A percentile compares a stretch with the other conserved stretches of the same genome.
phyloP scores from a whole-genome alignment of 108 stramenopile species.

The Phaeodactylum tricornutum region DNA sequence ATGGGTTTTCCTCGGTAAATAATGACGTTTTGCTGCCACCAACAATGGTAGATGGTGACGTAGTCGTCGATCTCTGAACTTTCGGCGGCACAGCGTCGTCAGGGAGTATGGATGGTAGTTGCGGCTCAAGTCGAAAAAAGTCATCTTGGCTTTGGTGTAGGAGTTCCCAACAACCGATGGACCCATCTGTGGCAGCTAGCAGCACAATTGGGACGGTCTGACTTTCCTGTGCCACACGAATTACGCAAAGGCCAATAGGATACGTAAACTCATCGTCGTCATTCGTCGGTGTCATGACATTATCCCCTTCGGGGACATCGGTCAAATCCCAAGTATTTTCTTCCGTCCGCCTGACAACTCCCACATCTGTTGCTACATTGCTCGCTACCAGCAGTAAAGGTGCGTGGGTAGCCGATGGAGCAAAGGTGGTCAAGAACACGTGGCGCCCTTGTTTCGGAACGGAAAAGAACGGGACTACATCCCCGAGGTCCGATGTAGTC shows the following conservation, averaged over 20 bases:
- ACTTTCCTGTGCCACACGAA: constrained; percentile 12
- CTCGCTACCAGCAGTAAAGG: constrained; percentile 48
- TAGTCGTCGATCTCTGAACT: too few relatives aligned
- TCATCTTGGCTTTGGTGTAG: constrained; percentile 16
- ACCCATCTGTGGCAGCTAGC: constrained; percentile 53
- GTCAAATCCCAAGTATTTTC: constrained; percentile 32
- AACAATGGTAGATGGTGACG: too few relatives aligned
- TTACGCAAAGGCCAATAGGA: constrained; percentile 48
- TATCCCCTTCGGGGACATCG: constrained; percentile 63
- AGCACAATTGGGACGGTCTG: constrained; percentile 2
- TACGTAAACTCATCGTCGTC: constrained; percentile 77
- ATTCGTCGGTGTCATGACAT: constrained; percentile 51
- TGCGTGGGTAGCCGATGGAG: constrained; percentile 5
- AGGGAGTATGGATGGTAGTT: too few relatives aligned
- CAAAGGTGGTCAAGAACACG: constrained; percentile 42
- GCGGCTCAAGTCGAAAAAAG: constrained; percentile 9
- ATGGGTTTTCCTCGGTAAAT: too few relatives aligned
- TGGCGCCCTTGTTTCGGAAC: constrained; percentile 68
- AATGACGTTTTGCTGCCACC: too few relatives aligned
- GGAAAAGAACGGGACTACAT: constrained; percentile 78
- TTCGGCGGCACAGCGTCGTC: too few relatives aligned
- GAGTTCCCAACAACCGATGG: constrained; percentile 26
- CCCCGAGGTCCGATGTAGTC: constrained; percentile 47
- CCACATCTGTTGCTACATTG: constrained; percentile 67
- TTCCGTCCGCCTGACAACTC: constrained; percentile 18